Conservation (phyloP, 441 rosid species). For the Rhodomyrtus psidioides region DNA sequence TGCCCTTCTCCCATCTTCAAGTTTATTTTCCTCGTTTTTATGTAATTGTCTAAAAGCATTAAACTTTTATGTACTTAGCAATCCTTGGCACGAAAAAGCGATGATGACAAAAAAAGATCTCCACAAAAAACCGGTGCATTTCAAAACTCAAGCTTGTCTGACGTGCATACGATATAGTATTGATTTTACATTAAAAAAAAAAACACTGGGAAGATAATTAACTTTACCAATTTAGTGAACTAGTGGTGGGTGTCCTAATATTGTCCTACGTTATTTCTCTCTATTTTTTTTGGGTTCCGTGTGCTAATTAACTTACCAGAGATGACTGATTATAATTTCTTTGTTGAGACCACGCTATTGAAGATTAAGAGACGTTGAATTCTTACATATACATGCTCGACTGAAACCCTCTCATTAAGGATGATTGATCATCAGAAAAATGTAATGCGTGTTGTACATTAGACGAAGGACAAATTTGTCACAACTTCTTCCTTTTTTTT, state of each 20-base stretch:
- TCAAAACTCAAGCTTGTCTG: neutral
- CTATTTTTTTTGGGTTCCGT: too few relatives aligned
- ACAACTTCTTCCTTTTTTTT: neutral
- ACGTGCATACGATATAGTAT: too few relatives aligned
- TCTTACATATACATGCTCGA: neutral
- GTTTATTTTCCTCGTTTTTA: neutral
- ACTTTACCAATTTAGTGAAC: too few relatives aligned
- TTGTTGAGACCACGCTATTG: too few relatives aligned
- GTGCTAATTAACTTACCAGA: too few relatives aligned
- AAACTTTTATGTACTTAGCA: neutral
- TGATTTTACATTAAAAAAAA: too few relatives aligned
- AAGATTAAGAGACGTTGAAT: neutral
- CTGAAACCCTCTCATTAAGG: neutral
- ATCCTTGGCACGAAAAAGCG: neutral
- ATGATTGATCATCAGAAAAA: neutral
- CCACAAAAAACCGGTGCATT: neutral
- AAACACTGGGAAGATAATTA: too few relatives aligned
- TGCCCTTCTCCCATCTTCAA: neutral
- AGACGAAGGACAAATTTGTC: neutral
- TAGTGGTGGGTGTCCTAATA: too few relatives aligned
- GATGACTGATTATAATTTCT: too few relatives aligned
- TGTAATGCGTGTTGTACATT: neutral
- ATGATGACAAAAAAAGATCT: neutral
- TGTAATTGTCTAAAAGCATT: neutral
- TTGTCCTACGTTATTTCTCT: too few relatives aligned